Base-by-base conservation (phyloP, 2,329 filamentous ascomycete species). In the Cyphellophora europaea region DNA sequence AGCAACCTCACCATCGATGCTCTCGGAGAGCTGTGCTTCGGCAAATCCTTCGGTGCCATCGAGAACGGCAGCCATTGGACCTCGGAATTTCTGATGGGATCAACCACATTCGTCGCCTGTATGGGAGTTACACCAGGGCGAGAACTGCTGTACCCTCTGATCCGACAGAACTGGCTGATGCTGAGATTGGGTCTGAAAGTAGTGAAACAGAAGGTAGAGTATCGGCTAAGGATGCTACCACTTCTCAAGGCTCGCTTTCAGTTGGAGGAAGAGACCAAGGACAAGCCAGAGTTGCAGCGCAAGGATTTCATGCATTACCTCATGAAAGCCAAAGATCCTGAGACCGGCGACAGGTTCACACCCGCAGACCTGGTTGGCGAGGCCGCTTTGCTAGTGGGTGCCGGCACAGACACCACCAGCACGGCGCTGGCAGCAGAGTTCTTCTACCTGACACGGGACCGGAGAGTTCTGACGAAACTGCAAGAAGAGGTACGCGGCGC, bases 221-320 rank as follows among this genome's bases (percentile, higher is more conserved):
- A 25, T n/a, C 21, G 21, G 8, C 8, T 8, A n/a, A 25, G 8
- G 21, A 25, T 25, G 8, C 8, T 25, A 8, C 8, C 21, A 8
- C 21, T 25, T 8, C 21, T 25, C 8, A 25, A 25, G n/a, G 21
- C 21, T n/a, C 21, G 21, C 8, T 8, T 25, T 25, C 8, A 25
- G 21, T n/a, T 25, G 21, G 21, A 25, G n/a, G n/a, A 25, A n/a
- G 8, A 8, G 8, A 25, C 8, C 21, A 25, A 25, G 21, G 8
- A 25, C n/a, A 77, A 77, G 17, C 74, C 76, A 44, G 74, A 72
- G 44, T 77, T 71, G 30, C 77, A 75, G 48, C 21, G 21, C 19
- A 75, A 78, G 37, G 81, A 85, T 53, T 84, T 85, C 62, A 84
- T 85, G 61, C 78, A 82, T 57, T 77, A 84, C 54, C 68, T 86